Percentiles rank a stretch among this genome's conserved stretches.
Conservation (phyloP, 2,329 filamentous ascomycete species). For the Amesomyces nigricolor region DNA sequence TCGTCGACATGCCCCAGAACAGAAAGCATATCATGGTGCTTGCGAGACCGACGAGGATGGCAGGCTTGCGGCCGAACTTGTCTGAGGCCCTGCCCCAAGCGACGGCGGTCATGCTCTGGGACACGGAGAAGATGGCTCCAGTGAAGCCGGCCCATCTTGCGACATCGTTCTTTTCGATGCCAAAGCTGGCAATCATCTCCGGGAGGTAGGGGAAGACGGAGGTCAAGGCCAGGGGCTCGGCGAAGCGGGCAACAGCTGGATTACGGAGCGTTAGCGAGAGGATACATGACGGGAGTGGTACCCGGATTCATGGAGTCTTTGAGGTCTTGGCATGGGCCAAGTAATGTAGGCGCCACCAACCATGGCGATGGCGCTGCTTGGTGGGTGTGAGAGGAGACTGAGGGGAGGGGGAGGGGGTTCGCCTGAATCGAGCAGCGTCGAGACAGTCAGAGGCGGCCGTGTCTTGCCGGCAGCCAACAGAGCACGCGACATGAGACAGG, state of each 20-base stretch:
- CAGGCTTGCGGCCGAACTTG: conserved; percentile 71
- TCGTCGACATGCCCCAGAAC: conserved; percentile 77
- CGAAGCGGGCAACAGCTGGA: conserved; percentile 71
- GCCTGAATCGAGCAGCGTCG: too few relatives aligned
- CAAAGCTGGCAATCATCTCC: conserved; percentile 79
- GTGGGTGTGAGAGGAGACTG: too few relatives aligned
- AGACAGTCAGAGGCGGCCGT: not conserved
- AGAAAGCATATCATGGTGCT: conserved; percentile 79
- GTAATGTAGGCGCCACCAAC: not conserved
- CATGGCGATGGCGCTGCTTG: too few relatives aligned
- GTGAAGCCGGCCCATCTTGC: conserved; percentile 77
- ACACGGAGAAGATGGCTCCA: conserved; percentile 65
- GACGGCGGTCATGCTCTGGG: conserved; percentile 66
- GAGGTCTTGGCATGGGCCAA: conserved; percentile 11
- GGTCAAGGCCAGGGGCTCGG: conserved; percentile 67
- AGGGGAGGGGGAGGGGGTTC: too few relatives aligned
- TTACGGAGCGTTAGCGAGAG: conserved; percentile 31
- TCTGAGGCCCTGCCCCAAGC: conserved; percentile 75
- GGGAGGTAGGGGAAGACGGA: conserved; percentile 67
- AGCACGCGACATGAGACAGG: not conserved
- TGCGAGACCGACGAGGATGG: conserved; percentile 66
- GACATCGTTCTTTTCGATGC: conserved; percentile 63
- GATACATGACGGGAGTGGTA: conserved; percentile 5
- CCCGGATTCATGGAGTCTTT: not conserved
- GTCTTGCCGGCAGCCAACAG: conserved; percentile 1